Conservation (phyloP, 805 yeast genomes). For the Kluyveromyces aestuarii region DNA sequence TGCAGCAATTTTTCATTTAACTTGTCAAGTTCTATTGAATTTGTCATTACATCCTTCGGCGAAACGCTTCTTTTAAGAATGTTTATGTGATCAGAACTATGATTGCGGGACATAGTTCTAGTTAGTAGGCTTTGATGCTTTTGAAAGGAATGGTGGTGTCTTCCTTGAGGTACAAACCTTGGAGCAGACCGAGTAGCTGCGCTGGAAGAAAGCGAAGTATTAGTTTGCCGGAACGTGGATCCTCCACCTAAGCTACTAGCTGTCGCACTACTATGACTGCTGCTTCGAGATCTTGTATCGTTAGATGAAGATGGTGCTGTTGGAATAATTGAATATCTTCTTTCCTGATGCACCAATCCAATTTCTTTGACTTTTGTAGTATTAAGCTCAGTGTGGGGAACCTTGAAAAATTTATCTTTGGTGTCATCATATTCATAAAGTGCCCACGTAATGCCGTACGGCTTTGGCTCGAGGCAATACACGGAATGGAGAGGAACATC, state of each 20-base stretch:
- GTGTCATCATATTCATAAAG: constrained; percentile 79
- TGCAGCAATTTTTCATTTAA: constrained; percentile 26
- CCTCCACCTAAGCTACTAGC: background rate
- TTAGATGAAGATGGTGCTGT: constrained; percentile 47
- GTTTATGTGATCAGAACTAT: constrained; percentile 1
- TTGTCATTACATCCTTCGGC: background rate
- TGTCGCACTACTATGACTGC: background rate
- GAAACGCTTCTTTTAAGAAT: constrained; percentile 1
- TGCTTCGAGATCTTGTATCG: constrained; percentile 11
- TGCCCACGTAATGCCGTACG: constrained; percentile 92
- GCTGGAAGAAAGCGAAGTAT: background rate
- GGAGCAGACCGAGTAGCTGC: constrained; percentile 3
- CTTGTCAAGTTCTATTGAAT: constrained; percentile 19
- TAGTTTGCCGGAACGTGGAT: background rate
- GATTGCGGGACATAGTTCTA: constrained; percentile 3
- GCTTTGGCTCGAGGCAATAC: constrained; percentile 83
- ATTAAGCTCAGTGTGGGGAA: constrained; percentile 35
- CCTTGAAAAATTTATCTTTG: constrained; percentile 67
- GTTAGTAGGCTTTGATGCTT: constrained; percentile 5
- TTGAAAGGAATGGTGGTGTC: constrained; percentile 3
- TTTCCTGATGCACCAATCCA: constrained; percentile 58
- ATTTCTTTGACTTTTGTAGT: constrained; percentile 54
- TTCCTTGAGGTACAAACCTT: constrained; percentile 1
- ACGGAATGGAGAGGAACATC: constrained; percentile 92
- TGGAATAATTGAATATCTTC: constrained; percentile 67